These are phyloP conservation scores for Phytopythium kandeliae DNA, from an alignment of 352 stramenopile genomes.

Conservation along the genomic window DNA sequence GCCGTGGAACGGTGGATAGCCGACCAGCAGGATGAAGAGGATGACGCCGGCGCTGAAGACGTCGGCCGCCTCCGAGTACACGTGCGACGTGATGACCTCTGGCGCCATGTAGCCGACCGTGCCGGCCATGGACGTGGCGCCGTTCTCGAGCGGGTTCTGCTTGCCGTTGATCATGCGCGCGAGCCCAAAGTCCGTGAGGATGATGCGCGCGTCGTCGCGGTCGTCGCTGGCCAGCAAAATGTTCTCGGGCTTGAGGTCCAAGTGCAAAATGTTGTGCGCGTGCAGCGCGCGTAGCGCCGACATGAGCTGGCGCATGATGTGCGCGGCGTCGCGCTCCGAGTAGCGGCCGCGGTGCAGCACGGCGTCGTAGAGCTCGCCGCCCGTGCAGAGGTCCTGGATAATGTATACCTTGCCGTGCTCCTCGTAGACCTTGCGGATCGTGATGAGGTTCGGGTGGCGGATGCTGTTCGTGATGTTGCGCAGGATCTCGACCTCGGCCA, in stretches of 20 bases:
- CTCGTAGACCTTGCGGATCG: slow-evolving; percentile 81
- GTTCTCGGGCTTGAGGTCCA: slow-evolving; percentile 81
- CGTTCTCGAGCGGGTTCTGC: slow-evolving; percentile 49
- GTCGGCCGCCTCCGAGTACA: slow-evolving; percentile 61
- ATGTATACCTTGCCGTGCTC: slow-evolving; percentile 79
- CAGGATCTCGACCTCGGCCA: slow-evolving; percentile 74
- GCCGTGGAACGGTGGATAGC: slow-evolving; percentile 70
- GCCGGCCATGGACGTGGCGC: slow-evolving; percentile 54
- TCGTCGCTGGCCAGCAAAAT: slow-evolving; percentile 59
- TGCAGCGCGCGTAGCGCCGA: slow-evolving; percentile 61
- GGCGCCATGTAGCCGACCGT: slow-evolving; percentile 79
- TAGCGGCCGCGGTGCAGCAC: slow-evolving; percentile 64
- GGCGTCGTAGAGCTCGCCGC: slow-evolving; percentile 72
- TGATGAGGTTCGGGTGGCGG: slow-evolving; percentile 69
- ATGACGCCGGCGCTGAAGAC: slow-evolving; percentile 82
- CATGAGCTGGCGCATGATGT: slow-evolving; percentile 62
- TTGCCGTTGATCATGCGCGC: slow-evolving; percentile 73
- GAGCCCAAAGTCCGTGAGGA: slow-evolving; percentile 75
- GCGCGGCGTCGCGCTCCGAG: slow-evolving; percentile 52
- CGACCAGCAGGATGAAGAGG: slow-evolving; percentile 72
- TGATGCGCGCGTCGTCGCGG: slow-evolving; percentile 43
- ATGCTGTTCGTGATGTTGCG: slow-evolving; percentile 80
- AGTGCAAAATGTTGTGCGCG: slow-evolving; percentile 69
- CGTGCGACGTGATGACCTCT: slow-evolving; percentile 61
- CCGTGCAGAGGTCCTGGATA: slow-evolving; percentile 65